Base-by-base conservation (phyloP, 805 yeast species). In the Novakomyces olei region DNA sequence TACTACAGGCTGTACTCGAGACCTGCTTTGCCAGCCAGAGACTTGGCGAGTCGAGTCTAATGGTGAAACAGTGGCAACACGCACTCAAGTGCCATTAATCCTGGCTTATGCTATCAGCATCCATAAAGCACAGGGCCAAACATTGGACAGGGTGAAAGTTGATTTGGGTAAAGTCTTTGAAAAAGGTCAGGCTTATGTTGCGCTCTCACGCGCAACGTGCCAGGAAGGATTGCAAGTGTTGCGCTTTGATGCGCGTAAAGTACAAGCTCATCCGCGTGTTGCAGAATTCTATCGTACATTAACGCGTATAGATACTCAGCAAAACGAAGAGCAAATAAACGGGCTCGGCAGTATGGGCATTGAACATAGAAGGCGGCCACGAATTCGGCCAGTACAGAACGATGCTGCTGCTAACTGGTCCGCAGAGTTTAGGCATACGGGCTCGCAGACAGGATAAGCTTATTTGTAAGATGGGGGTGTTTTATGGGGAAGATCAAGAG, bases 61-160 rank as follows among this genome's bases (percentile, higher is more conserved):
- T 16, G 79, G 74, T 15, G 59, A 59, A 5, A 67, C 73, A 0
- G 41, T 79, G 9, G 92, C 78, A 1, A 60, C 74, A 2, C 60
- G 95, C 43, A 58, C 61, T 0, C 98, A 88, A 46, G 42, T 88
- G 2, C 98, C 98, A 0, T 54, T 88, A 34, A 71, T 85, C 43
- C 56, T 83, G n/a, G 92, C 98, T 0, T 88, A 96, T 95, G 81
- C 98, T 0, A 53, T 88, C 28, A 81, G 95, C 0, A 83, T 88
- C 29, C 98, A 88, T 49, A 85, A 88, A 54, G 72, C 95, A 0
- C 98, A 85, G 50, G 98, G 98, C 1, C 83, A 85, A 51, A 77
- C 96, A 0, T 51, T 81, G 28, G 70, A 73, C 4, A 61, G 66
- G 35, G 81, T 78, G 3, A 64, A 64, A 39, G 92, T 85, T 4